Evolutionary conservation across 1,284 basidiomycete species (phyloP).

Genomic region (Fomes fomentarius): DNA sequence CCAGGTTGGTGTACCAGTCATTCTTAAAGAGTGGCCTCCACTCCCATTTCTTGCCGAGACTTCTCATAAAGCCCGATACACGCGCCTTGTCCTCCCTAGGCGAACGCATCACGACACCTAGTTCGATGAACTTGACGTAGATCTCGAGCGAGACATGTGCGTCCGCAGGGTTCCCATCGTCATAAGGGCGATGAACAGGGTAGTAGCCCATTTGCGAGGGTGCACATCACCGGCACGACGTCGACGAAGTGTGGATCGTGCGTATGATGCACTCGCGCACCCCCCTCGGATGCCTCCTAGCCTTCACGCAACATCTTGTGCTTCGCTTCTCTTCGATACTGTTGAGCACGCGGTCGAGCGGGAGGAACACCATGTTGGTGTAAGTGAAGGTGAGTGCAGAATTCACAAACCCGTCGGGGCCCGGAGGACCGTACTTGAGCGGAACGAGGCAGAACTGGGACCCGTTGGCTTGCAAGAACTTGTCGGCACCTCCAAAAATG

Average conservation of each 20-base stretch:
- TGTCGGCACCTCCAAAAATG: slow-evolving; percentile 1
- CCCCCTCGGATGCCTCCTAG: slow-evolving; percentile 5
- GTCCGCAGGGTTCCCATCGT: neutral
- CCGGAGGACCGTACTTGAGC: slow-evolving; percentile 4
- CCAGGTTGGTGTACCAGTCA: neutral
- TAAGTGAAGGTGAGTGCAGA: slow-evolving; percentile 1
- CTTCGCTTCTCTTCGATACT: too few species aligned
- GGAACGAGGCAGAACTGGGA: slow-evolving; percentile 8
- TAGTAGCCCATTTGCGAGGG: slow-evolving; percentile 6
- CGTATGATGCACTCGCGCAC: neutral
- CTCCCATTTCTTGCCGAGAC: slow-evolving; percentile 7
- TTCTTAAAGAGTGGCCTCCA: slow-evolving; percentile 5
- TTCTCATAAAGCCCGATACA: slow-evolving; percentile 1
- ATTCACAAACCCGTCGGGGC: neutral
- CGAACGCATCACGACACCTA: slow-evolving; percentile 3
- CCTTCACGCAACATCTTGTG: neutral
- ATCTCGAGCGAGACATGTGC: neutral
- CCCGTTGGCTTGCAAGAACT: too few species aligned
- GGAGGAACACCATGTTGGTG: slow-evolving; percentile 2
- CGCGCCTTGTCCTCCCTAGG: neutral
- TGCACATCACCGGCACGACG: slow-evolving; percentile 4
- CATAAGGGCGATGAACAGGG: neutral
- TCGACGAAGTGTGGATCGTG: slow-evolving; percentile 7
- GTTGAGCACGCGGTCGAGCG: slow-evolving; percentile 5
- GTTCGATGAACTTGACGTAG: slow-evolving; percentile 7